These are phyloP conservation scores for Platanthera guangdongensis DNA, from an alignment of 106 monocot genomes.

Conservation along the genomic window DNA sequence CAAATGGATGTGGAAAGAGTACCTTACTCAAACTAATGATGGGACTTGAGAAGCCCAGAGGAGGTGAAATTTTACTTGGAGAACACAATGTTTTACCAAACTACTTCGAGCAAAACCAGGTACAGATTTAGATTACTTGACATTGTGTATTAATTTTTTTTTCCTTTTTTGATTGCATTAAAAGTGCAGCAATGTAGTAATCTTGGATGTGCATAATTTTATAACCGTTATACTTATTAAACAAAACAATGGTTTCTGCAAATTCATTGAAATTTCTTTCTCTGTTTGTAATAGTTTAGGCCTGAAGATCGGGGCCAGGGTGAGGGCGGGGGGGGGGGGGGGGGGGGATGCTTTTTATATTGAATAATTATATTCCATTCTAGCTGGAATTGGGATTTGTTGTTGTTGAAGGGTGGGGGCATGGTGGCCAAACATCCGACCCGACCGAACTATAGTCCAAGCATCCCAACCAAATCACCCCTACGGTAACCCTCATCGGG, in stretches of 20 bases:
- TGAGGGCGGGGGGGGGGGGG: background rate
- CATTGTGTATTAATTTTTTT: no score
- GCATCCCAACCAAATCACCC: no score
- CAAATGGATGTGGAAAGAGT: slow-evolving; percentile 97
- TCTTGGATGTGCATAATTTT: background rate
- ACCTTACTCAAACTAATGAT: slow-evolving; percentile 84
- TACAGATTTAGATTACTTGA: slow-evolving; percentile 11
- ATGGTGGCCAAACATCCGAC: no score
- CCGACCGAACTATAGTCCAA: no score
- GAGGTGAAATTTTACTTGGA: slow-evolving; percentile 77
- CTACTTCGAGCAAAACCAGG: slow-evolving; percentile 99
- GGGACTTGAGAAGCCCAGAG: slow-evolving; percentile 71
- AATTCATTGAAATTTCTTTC: background rate
- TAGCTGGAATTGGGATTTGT: background rate
- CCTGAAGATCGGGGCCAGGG: background rate
- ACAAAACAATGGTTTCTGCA: background rate
- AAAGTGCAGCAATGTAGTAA: background rate
- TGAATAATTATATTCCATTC: background rate
- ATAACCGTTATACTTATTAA: background rate
- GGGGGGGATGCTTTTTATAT: background rate
- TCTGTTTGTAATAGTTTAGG: background rate
- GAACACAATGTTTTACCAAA: slow-evolving; percentile 96
- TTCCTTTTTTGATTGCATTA: background rate
- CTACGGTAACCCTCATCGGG: no score
- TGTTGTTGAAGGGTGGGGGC: no score